A percentile compares a stretch with the other conserved stretches of the same genome.
phyloP scores from a whole-genome alignment of 441 rosid genomes.

The Populus tomentosa region DNA sequence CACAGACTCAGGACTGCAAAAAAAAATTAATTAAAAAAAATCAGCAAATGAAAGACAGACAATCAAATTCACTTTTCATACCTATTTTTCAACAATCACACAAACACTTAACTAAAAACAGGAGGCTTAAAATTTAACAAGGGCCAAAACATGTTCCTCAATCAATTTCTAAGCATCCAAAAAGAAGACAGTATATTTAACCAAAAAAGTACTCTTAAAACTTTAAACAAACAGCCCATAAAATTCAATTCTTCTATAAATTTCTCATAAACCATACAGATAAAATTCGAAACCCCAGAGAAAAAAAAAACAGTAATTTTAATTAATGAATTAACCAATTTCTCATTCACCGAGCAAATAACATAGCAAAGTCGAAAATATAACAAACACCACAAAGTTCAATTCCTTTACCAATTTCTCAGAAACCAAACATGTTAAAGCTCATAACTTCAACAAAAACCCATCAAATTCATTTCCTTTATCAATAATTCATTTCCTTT shows the following conservation, averaged over 20 bases:
- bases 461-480: background rate
- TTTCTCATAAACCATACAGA: background rate
- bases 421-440: background rate
- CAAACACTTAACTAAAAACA: background rate
- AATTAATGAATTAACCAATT: background rate
- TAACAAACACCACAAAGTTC: background rate
- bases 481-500: background rate
- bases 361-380: background rate
- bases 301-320: background rate
- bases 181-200: background rate
- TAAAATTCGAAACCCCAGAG: background rate
- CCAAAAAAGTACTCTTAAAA: background rate
- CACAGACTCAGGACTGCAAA: conserved; percentile 77
- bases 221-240: background rate
- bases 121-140: background rate
- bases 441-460: background rate
- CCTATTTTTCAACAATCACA: background rate
- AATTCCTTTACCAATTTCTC: background rate
- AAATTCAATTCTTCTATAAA: background rate
- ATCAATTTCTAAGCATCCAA: background rate
- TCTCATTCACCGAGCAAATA: background rate
- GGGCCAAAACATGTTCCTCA: background rate
- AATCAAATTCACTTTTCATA: background rate
- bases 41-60: background rate
- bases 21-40: background rate